A percentile compares a stretch with the other conserved stretches of the same genome.
Evolutionary conservation across 2,329 filamentous ascomycete species (phyloP).

Genomic region (Fusarium caatingaense): DNA sequence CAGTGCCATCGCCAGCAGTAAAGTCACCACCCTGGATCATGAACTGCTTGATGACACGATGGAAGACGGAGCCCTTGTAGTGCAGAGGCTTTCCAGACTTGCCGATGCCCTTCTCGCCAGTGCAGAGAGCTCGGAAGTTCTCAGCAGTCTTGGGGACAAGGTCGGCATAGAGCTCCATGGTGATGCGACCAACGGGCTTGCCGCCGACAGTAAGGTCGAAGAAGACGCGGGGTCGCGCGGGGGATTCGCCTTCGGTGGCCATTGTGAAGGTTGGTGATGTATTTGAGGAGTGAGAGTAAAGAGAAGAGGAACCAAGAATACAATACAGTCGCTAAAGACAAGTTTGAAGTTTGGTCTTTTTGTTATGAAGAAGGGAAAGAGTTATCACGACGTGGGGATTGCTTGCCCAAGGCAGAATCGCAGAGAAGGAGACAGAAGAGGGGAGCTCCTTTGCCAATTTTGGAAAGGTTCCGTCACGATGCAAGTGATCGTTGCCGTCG

Average conservation of each 20-base stretch:
- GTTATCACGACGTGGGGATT: slow-evolving; percentile 20
- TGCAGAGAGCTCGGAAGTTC: slow-evolving; percentile 95
- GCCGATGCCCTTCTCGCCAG: slow-evolving; percentile 89
- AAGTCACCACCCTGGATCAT: slow-evolving; percentile 98
- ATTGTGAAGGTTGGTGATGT: slow-evolving; percentile 46
- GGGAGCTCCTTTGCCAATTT: slow-evolving; percentile 38
- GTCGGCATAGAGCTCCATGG: slow-evolving; percentile 82
- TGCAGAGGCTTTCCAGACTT: slow-evolving; percentile 86
- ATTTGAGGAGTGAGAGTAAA: not conserved
- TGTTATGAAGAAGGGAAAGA: slow-evolving; percentile 10
- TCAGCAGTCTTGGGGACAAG: slow-evolving; percentile 95
- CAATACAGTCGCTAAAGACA: slow-evolving; percentile 11
- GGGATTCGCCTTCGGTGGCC: slow-evolving; percentile 55
- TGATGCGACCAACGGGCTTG: slow-evolving; percentile 78
- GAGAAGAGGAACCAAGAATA: not conserved
- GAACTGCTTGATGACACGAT: slow-evolving; percentile 97
- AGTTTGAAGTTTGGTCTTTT: not conserved
- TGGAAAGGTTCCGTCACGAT: slow-evolving; percentile 37
- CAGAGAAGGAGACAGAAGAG: slow-evolving; percentile 42
- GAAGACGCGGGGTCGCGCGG: slow-evolving; percentile 82
- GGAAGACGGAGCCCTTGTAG: slow-evolving; percentile 94
- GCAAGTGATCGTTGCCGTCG: slow-evolving; percentile 37
- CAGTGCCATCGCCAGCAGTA: slow-evolving; percentile 92
- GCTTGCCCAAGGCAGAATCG: slow-evolving; percentile 15
- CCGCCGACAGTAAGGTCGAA: slow-evolving; percentile 91